Conservation (phyloP, 2,329 filamentous ascomycete species). For the Aschersonia sp. region DNA sequence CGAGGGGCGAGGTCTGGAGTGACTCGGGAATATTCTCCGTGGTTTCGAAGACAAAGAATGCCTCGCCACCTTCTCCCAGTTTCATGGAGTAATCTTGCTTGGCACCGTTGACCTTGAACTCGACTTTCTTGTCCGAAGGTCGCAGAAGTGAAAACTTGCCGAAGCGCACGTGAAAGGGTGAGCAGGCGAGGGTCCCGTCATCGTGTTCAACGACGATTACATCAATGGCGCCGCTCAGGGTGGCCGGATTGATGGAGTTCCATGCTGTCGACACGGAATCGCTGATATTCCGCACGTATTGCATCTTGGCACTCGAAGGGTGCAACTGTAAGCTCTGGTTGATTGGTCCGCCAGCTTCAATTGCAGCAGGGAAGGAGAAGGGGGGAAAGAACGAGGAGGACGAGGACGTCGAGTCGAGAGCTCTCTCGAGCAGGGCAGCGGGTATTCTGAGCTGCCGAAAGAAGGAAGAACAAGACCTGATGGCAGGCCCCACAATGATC, state of each 20-base stretch:
- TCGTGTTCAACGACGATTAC: conserved; percentile 96
- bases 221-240: conserved; percentile 93
- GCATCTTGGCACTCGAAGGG: conserved; percentile 45
- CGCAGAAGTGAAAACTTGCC: conserved; percentile 94
- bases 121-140: conserved; percentile 96
- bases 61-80: conserved; percentile 89
- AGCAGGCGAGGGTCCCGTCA: conserved; percentile 80
- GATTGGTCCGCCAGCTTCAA: no score
- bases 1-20: conserved; percentile 84
- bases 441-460: no score
- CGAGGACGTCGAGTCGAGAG: no score
- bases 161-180: conserved; percentile 96
- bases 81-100: conserved; percentile 98
- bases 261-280: conserved; percentile 95
- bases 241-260: conserved; percentile 98
- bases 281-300: conserved; percentile 93
- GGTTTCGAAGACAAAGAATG: conserved; percentile 98
- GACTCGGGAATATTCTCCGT: conserved; percentile 82
- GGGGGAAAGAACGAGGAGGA: no score
- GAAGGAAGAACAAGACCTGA: no score
- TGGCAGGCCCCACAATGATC: no score
- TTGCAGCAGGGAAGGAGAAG: no score
- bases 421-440: no score
- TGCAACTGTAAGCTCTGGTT: no score
- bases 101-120: conserved; percentile 84